These are phyloP conservation scores for Hygrophoropsis aurantiaca DNA, from an alignment of 768 basidiomycete genomes.

Conservation along the genomic window DNA sequence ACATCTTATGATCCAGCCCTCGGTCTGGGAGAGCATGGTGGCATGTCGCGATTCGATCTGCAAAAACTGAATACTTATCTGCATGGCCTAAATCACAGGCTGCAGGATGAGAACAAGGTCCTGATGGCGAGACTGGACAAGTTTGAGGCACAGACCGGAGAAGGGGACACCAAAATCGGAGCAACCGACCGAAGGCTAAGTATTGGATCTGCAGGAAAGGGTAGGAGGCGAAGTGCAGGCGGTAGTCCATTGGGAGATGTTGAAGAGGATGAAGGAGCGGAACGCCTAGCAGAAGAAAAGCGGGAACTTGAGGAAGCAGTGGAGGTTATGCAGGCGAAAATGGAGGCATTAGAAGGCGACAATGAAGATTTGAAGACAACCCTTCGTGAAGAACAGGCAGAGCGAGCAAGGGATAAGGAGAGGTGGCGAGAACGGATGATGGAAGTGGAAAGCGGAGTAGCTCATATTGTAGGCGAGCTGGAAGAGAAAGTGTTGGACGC, in stretches of 20 bases:
- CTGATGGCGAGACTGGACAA: slow-evolving; percentile 54
- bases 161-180: slow-evolving; percentile 21
- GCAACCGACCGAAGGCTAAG: slow-evolving; percentile 25
- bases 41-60: slow-evolving; percentile 79
- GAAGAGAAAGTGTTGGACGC: slow-evolving; percentile 55
- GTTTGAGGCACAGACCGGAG: slow-evolving; percentile 51
- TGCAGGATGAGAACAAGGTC: slow-evolving; percentile 83
- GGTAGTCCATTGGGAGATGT: slow-evolving; percentile 58
- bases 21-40: slow-evolving; percentile 66
- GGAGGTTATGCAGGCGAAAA: slow-evolving; percentile 31
- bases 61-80: slow-evolving; percentile 83
- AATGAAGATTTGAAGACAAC: slow-evolving; percentile 46
- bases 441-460: slow-evolving; percentile 71
- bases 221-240: slow-evolving; percentile 51
- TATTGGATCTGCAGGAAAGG: slow-evolving; percentile 31
- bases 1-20: slow-evolving; percentile 87
- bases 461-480: slow-evolving; percentile 62
- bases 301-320: slow-evolving; percentile 51
- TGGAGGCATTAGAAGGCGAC: slow-evolving; percentile 42
- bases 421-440: slow-evolving; percentile 69
- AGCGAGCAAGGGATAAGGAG: slow-evolving; percentile 64
- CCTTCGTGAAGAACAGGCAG: slow-evolving; percentile 54
- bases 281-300: slow-evolving; percentile 74
- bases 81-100: slow-evolving; percentile 77
- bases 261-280: slow-evolving; percentile 59